Evolutionary conservation across 2,329 filamentous ascomycete genomes (phyloP).

Genomic region (Arthrinium puccinioides): DNA sequence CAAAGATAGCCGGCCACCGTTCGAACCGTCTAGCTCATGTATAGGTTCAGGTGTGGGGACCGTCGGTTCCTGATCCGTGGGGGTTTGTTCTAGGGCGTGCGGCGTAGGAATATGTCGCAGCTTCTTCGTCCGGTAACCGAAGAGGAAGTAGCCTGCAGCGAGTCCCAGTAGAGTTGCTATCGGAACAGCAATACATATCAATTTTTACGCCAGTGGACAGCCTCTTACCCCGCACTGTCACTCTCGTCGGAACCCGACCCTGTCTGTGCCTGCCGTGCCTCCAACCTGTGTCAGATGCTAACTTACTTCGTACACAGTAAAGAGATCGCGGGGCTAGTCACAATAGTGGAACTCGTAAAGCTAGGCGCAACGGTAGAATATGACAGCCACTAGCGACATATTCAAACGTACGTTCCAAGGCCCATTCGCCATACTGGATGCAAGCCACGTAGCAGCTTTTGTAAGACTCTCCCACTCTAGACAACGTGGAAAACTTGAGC

Average conservation of each 20-base stretch:
- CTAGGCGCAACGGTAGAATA: background rate
- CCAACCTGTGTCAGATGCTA: too few species aligned
- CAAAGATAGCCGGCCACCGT: too few species aligned
- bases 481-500: slow-evolving; percentile 2
- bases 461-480: background rate
- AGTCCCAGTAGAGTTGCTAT: background rate
- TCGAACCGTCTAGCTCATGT: too few species aligned
- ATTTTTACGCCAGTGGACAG: background rate
- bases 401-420: slow-evolving; percentile 3
- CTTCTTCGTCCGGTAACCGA: background rate
- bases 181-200: background rate
- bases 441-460: background rate
- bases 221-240: background rate
- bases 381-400: background rate
- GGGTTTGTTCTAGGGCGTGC: too few species aligned
- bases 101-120: too few species aligned
- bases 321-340: background rate
- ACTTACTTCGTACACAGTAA: too few species aligned
- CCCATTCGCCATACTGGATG: background rate
- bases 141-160: background rate
- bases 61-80: too few species aligned
- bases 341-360: background rate
- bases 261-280: too few species aligned
- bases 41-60: too few species aligned
- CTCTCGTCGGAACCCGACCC: background rate